phyloP scores from a whole-genome alignment of 2,329 filamentous ascomycete species.

The Triangularia verruculosa region DNA sequence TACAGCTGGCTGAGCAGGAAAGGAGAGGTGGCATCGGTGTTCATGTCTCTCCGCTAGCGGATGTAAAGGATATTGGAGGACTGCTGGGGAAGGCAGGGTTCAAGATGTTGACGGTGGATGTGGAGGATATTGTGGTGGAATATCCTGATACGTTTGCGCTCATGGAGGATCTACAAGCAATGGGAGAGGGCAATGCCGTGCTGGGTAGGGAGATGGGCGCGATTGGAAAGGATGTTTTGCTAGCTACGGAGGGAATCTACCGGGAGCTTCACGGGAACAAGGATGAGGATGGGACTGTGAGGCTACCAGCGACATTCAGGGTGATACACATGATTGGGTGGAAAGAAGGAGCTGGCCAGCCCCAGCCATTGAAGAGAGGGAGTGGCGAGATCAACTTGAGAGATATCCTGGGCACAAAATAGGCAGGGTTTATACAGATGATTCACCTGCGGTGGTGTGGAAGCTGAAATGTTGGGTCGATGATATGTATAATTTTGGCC shows the following conservation, averaged over 20 bases:
- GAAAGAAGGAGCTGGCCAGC: constrained; percentile 79
- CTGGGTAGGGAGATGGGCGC: constrained; percentile 77
- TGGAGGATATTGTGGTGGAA: constrained; percentile 95
- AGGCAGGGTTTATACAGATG: neutral
- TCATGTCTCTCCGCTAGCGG: constrained; percentile 85
- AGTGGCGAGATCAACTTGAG: constrained; percentile 86
- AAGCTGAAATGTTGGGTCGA: neutral
- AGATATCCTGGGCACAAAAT: constrained; percentile 61
- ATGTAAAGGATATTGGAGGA: constrained; percentile 87
- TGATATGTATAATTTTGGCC: neutral
- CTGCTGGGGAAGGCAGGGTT: constrained; percentile 84
- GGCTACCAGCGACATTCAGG: constrained; percentile 80
- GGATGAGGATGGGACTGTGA: constrained; percentile 65
- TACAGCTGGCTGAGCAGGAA: constrained; percentile 91
- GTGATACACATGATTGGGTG: constrained; percentile 99
- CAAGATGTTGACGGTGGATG: constrained; percentile 92
- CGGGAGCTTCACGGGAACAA: constrained; percentile 79
- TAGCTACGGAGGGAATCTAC: constrained; percentile 89
- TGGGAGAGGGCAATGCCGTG: constrained; percentile 93
- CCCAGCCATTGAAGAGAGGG: constrained; percentile 75
- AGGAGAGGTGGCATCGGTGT: constrained; percentile 87
- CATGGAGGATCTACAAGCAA: constrained; percentile 91
- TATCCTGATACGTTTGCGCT: constrained; percentile 86
- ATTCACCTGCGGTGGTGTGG: neutral
- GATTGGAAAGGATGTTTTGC: constrained; percentile 76